These are phyloP conservation scores for Penicillium riverlandense DNA, from an alignment of 495 filamentous ascomycete genomes.

Conservation along the genomic window DNA sequence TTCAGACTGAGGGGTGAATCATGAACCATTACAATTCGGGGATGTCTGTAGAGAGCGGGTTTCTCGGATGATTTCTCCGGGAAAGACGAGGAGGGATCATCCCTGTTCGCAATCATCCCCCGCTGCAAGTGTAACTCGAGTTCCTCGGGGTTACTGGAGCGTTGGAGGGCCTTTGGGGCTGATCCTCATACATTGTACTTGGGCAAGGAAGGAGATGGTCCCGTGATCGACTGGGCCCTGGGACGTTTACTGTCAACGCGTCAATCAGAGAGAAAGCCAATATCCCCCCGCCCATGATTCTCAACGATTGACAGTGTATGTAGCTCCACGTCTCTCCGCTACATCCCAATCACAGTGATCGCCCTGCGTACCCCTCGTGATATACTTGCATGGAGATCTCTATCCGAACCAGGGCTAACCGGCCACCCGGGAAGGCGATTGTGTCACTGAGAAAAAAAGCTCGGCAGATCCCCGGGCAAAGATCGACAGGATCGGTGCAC, in stretches of 20 bases:
- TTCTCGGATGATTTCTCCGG: background rate
- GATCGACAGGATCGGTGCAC: constrained; percentile 42
- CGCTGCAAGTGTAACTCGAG: background rate
- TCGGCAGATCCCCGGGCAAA: constrained; percentile 26
- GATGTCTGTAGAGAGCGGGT: too few relatives aligned
- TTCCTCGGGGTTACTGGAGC: background rate
- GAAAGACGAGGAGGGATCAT: background rate
- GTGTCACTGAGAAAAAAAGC: constrained; percentile 17
- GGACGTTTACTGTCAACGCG: too few relatives aligned
- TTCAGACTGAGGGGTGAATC: too few relatives aligned
- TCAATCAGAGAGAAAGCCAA: background rate
- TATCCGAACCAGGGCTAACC: constrained; percentile 10
- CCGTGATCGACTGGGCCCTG: too few relatives aligned
- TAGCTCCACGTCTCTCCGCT: too few relatives aligned
- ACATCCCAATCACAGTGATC: background rate
- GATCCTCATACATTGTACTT: background rate
- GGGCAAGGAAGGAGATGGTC: constrained; percentile 8
- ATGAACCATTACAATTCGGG: too few relatives aligned
- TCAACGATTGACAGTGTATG: too few relatives aligned
- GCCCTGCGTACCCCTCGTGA: constrained; percentile 13
- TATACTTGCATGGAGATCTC: constrained; percentile 21
- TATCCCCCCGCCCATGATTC: background rate
- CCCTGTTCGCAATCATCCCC: background rate
- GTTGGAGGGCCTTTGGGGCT: constrained; percentile 1
- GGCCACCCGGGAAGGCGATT: constrained; percentile 8